Evolutionary conservation across 164 flowering plant genomes (phyloP).

Genomic region (Tinospora cordifolia): DNA sequence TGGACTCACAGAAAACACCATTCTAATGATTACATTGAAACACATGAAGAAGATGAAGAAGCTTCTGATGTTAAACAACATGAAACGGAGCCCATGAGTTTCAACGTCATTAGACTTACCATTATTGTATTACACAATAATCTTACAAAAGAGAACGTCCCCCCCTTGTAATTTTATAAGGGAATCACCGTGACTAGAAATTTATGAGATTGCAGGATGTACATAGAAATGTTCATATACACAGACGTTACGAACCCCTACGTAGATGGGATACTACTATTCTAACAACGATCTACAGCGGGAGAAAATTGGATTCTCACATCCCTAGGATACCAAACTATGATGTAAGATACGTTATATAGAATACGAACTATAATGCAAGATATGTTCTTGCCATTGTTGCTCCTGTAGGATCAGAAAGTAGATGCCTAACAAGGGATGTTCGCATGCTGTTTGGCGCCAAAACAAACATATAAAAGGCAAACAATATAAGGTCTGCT

Average conservation of each 20-base stretch:
- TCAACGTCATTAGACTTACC: background rate
- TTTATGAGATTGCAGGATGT: slow-evolving; percentile 4
- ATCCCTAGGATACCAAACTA: too few relatives aligned
- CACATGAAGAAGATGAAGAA: too few relatives aligned
- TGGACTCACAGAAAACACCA: too few relatives aligned
- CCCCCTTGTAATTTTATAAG: background rate
- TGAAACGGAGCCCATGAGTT: background rate
- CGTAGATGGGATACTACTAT: background rate
- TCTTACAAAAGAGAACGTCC: background rate
- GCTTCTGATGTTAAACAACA: too few relatives aligned
- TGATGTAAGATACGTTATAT: too few relatives aligned
- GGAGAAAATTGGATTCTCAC: slow-evolving; percentile 1
- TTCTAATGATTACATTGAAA: too few relatives aligned
- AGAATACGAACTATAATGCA: slow-evolving; percentile 28
- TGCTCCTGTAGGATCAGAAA: slow-evolving; percentile 90
- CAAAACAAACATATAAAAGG: slow-evolving; percentile 84
- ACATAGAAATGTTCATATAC: slow-evolving; percentile 1
- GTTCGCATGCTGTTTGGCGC: slow-evolving; percentile 81
- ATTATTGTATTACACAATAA: background rate
- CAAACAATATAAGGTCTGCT: slow-evolving; percentile 63
- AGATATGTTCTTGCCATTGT: slow-evolving; percentile 79
- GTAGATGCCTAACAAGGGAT: slow-evolving; percentile 67
- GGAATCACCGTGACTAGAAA: background rate
- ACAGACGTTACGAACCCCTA: background rate
- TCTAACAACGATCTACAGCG: background rate